phyloP scores from a whole-genome alignment of 306 rosid genomes.

The Geum urbanum region DNA sequence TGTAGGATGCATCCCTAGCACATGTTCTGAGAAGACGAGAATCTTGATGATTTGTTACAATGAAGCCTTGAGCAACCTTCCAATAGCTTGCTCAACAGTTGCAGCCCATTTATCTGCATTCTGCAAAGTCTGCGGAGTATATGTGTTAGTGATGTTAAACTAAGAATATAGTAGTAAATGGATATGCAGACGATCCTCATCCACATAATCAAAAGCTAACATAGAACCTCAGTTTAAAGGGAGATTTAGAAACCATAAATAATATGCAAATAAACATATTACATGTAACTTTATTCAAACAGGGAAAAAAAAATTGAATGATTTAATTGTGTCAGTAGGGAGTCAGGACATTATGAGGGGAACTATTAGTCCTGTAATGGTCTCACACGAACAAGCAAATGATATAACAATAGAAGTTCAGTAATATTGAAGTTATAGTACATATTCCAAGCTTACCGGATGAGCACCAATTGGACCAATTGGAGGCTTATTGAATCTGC shows the following conservation, averaged over 20 bases:
- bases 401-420: neutral
- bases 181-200: neutral
- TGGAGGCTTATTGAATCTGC: conserved; percentile 64
- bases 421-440: neutral
- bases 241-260: neutral
- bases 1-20: conserved; percentile 68
- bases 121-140: conserved; percentile 58
- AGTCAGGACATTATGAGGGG: too few relatives aligned
- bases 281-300: neutral
- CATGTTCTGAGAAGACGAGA: conserved; percentile 69
- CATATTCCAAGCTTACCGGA: conserved; percentile 46
- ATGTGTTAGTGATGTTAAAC: neutral
- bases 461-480: conserved; percentile 93
- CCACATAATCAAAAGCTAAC: neutral
- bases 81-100: conserved; percentile 77
- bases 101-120: conserved; percentile 72
- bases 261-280: too few relatives aligned
- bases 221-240: neutral
- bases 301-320: neutral
- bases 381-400: neutral
- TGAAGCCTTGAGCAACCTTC: conserved; percentile 81
- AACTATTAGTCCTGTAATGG: neutral
- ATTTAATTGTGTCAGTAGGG: too few relatives aligned
- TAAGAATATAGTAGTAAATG: too few relatives aligned
- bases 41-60: conserved; percentile 80